phyloP scores from a whole-genome alignment of 2,329 filamentous ascomycete species.

The Cephalotrichum gorgonifer region DNA sequence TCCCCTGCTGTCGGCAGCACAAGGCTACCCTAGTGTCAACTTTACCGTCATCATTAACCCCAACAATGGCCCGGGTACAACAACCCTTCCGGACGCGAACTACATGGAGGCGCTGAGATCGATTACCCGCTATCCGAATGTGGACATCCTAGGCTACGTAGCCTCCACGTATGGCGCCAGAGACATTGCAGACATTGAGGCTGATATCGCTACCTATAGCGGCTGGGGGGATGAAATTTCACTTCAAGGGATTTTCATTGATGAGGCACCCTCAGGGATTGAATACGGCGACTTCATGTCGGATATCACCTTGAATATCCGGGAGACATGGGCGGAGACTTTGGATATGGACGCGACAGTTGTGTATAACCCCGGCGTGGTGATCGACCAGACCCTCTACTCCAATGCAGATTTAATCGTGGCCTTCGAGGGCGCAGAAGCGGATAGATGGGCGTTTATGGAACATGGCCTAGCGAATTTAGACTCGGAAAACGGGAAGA shows the following conservation, averaged over 20 bases:
- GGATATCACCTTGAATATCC: conserved; percentile 14
- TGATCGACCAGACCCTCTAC: conserved; percentile 28
- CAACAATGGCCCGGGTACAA: conserved; percentile 16
- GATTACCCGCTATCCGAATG: conserved; percentile 13
- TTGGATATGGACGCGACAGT: conserved; percentile 11
- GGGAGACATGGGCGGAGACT: conserved; percentile 8
- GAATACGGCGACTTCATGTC: conserved; percentile 13
- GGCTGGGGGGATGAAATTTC: conserved; percentile 29
- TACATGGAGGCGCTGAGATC: conserved; percentile 14
- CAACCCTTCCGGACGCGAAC: conserved; percentile 15
- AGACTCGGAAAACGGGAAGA: not conserved
- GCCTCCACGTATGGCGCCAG: conserved; percentile 18
- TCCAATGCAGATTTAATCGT: conserved; percentile 29
- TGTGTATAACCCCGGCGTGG: conserved; percentile 33
- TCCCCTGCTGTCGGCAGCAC: conserved; percentile 14
- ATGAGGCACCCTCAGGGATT: conserved; percentile 27
- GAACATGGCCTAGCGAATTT: not conserved
- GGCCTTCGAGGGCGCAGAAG: conserved; percentile 25
- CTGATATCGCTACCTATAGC: conserved; percentile 32
- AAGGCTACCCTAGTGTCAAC: conserved; percentile 11
- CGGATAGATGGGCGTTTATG: conserved; percentile 6
- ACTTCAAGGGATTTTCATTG: conserved; percentile 36
- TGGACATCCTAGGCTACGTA: conserved; percentile 19
- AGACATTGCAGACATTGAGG: conserved; percentile 9
- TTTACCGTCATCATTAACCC: conserved; percentile 21